Conservation (phyloP, 306 rosid species). For the Vigna mungo region DNA sequence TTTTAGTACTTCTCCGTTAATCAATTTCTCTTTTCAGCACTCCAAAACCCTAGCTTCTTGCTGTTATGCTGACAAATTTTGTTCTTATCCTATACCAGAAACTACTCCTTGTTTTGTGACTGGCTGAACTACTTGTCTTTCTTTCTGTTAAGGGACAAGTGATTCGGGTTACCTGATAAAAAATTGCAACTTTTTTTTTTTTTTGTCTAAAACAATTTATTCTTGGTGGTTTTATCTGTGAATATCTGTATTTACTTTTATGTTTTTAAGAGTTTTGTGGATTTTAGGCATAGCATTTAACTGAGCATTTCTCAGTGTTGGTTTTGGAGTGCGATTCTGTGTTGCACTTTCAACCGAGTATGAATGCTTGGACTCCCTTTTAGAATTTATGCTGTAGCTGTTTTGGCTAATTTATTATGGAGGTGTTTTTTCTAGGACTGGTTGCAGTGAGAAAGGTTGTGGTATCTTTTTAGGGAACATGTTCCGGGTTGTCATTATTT, state of each 20-base stretch:
- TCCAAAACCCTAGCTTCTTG: constrained; percentile 41
- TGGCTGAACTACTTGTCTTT: constrained; percentile 11
- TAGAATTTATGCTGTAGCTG: constrained; percentile 2
- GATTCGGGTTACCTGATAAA: constrained; percentile 10
- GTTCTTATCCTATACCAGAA: not conserved
- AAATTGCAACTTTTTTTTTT: not conserved
- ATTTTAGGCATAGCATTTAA: not conserved
- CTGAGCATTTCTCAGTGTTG: not conserved
- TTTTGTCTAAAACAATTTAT: not conserved
- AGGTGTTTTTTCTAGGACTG: not conserved
- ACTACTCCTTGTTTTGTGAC: constrained; percentile 11
- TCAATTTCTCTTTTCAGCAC: constrained; percentile 5
- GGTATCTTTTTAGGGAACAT: constrained; percentile 9
- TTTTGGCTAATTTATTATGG: not conserved
- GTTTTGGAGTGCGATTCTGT: constrained; percentile 4
- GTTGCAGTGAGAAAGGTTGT: constrained; percentile 8
- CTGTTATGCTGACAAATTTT: not conserved
- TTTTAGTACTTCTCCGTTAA: constrained; percentile 14
- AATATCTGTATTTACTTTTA: too few relatives aligned
- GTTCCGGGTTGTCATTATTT: constrained; percentile 9
- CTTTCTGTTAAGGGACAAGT: not conserved
- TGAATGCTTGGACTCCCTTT: constrained; percentile 1
- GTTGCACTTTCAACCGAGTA: constrained; percentile 35
- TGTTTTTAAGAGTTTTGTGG: not conserved
- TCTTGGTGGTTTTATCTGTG: not conserved